These are phyloP conservation scores for Alternaria sp. DNA, from an alignment of 2,329 filamentous ascomycete genomes.

Conservation along the genomic window DNA sequence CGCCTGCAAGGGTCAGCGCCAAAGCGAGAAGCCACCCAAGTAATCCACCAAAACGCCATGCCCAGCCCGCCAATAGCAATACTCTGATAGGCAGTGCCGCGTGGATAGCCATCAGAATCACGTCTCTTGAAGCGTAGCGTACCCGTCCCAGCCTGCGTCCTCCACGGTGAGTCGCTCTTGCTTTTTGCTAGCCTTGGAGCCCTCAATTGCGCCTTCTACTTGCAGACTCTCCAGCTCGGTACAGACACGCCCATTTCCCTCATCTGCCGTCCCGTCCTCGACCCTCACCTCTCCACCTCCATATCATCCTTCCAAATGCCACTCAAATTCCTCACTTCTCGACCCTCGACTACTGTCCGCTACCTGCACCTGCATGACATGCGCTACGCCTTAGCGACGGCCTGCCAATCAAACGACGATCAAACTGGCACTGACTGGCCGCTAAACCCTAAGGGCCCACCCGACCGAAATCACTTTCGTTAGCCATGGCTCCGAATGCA, in stretches of 20 bases:
- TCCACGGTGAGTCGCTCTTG: slow-evolving; percentile 12
- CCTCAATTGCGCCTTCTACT: slow-evolving; percentile 13
- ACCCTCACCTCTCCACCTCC: slow-evolving; percentile 2
- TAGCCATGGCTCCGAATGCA: slow-evolving; percentile 37
- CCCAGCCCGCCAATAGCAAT: not conserved
- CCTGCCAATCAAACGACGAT: slow-evolving; percentile 29
- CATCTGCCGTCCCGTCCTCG: not conserved
- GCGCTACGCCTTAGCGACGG: slow-evolving; percentile 18
- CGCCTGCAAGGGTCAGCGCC: slow-evolving; percentile 1
- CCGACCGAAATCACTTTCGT: slow-evolving; percentile 32
- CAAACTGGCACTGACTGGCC: slow-evolving; percentile 13
- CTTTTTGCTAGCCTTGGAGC: slow-evolving; percentile 6
- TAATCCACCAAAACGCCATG: not conserved
- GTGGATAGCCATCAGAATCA: not conserved
- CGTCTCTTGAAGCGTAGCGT: not conserved
- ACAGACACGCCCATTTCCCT: not conserved
- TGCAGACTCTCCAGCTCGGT: not conserved
- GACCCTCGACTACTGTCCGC: slow-evolving; percentile 16
- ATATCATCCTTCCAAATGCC: slow-evolving; percentile 1
- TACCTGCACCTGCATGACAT: slow-evolving; percentile 21
- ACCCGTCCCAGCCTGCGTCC: not conserved
- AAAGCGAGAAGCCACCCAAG: slow-evolving; percentile 1
- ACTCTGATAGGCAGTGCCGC: not conserved
- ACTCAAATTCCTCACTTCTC: not conserved
- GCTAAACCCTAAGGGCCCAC: slow-evolving; percentile 28